These are phyloP conservation scores for Colletotrichum spinosum DNA, from an alignment of 2,329 filamentous ascomycete genomes.

Conservation along the genomic window DNA sequence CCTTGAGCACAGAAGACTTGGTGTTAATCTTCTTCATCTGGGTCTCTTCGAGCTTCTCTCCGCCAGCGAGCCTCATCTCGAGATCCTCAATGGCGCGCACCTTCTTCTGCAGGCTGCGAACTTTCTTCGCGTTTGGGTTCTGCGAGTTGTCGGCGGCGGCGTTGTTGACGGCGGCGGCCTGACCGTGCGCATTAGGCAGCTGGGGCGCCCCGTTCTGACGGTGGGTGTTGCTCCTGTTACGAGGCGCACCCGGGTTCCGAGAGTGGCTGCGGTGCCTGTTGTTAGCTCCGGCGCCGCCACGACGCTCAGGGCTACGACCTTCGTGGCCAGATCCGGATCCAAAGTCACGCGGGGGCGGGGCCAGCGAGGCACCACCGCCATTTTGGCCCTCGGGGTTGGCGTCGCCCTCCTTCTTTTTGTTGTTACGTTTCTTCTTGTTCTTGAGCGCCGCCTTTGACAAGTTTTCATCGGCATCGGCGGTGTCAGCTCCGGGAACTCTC, in stretches of 20 bases:
- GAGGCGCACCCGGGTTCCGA: conserved; percentile 61
- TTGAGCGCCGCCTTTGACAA: conserved; percentile 88
- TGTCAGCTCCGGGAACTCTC: conserved; percentile 70
- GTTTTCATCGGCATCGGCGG: conserved; percentile 76
- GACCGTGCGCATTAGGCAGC: conserved; percentile 42
- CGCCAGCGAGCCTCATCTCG: conserved; percentile 93
- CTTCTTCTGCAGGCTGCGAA: conserved; percentile 94
- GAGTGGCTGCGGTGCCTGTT: conserved; percentile 66
- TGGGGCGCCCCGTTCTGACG: conserved; percentile 46
- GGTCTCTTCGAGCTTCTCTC: conserved; percentile 97
- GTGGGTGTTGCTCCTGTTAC: conserved; percentile 64
- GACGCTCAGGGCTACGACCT: conserved; percentile 75
- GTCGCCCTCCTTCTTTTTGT: conserved; percentile 89
- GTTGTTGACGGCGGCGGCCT: conserved; percentile 41
- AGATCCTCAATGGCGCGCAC: conserved; percentile 97
- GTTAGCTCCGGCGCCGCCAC: conserved; percentile 56
- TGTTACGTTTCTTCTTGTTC: conserved; percentile 98
- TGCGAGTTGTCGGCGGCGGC: conserved; percentile 58
- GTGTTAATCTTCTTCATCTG: conserved; percentile 98
- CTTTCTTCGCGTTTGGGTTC: conserved; percentile 91
- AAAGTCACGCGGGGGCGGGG: conserved; percentile 53
- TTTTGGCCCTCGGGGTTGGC: conserved; percentile 62
- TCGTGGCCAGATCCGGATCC: conserved; percentile 49
- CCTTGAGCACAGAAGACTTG: conserved; percentile 84
- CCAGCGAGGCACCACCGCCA: conserved; percentile 60